Conservation (phyloP, 306 rosid genomes). For the Senna tora region DNA sequence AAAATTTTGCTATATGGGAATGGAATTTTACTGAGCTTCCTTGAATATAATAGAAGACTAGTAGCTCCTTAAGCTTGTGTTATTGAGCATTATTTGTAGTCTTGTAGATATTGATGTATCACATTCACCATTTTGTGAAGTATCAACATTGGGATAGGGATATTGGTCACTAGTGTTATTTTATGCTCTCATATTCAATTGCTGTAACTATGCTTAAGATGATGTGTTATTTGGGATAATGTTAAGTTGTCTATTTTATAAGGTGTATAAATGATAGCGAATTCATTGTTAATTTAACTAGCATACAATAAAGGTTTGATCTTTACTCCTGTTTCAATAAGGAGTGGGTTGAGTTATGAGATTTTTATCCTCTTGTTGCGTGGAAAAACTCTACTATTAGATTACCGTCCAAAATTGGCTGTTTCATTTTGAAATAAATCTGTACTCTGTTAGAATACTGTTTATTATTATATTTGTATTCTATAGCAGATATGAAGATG, state of each 20-base stretch:
- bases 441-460: neutral
- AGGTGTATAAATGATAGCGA: conserved; percentile 25
- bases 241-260: conserved; percentile 7
- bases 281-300: conserved; percentile 2
- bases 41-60: neutral
- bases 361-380: conserved; percentile 19
- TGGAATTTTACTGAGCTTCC: conserved; percentile 2
- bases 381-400: conserved; percentile 17
- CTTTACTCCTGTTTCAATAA: conserved; percentile 26
- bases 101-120: conserved; percentile 29
- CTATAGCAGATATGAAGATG: too few species aligned
- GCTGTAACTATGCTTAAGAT: conserved; percentile 12
- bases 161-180: conserved; percentile 14
- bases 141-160: neutral
- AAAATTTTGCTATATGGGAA: conserved; percentile 20
- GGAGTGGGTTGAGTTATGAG: neutral
- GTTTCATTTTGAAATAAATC: neutral
- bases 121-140: conserved; percentile 22
- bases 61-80: neutral
- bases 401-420: conserved; percentile 10
- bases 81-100: conserved; percentile 25
- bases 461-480: neutral
- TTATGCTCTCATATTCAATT: conserved; percentile 19
- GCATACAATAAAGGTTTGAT: conserved; percentile 7
- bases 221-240: neutral